These are phyloP conservation scores for Ophiostoma himal-ulmi DNA, from an alignment of 2,329 filamentous ascomycete species.

Conservation along the genomic window DNA sequence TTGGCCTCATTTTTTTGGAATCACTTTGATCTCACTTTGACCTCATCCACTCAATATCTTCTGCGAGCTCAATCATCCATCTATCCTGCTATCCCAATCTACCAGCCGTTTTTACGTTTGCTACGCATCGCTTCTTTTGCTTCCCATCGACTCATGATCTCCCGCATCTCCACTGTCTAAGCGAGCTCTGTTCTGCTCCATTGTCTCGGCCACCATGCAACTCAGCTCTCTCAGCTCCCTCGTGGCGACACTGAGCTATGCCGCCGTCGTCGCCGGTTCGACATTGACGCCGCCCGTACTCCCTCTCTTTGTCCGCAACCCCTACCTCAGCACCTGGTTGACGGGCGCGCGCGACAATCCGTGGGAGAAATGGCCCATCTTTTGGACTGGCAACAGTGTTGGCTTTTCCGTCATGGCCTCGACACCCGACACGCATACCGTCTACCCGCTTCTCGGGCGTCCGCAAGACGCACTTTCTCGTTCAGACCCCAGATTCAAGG, in stretches of 20 bases:
- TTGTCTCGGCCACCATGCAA: conserved; percentile 21
- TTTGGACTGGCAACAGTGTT: conserved; percentile 36
- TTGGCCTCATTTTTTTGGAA: not conserved
- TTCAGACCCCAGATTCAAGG: conserved; percentile 33
- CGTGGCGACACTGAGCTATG: conserved; percentile 23
- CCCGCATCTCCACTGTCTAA: conserved; percentile 1
- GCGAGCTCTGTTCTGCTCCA: conserved; percentile 4
- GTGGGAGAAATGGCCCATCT: conserved; percentile 79
- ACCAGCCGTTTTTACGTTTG: not conserved
- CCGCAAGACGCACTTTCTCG: conserved; percentile 44
- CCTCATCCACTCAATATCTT: not conserved
- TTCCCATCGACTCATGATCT: not conserved
- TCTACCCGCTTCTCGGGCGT: conserved; percentile 48
- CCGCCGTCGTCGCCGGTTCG: conserved; percentile 41
- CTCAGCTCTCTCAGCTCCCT: conserved; percentile 16
- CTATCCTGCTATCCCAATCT: not conserved
- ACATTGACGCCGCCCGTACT: conserved; percentile 51
- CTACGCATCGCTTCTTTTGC: not conserved
- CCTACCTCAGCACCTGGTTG: conserved; percentile 57
- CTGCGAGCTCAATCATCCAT: not conserved
- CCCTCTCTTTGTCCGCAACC: conserved; percentile 54
- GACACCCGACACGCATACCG: conserved; percentile 38
- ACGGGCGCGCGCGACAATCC: conserved; percentile 63
- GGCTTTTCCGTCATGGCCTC: conserved; percentile 48
- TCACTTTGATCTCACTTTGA: not conserved